Base-by-base conservation (phyloP, 768 basidiomycete species). In the Chiua virens region DNA sequence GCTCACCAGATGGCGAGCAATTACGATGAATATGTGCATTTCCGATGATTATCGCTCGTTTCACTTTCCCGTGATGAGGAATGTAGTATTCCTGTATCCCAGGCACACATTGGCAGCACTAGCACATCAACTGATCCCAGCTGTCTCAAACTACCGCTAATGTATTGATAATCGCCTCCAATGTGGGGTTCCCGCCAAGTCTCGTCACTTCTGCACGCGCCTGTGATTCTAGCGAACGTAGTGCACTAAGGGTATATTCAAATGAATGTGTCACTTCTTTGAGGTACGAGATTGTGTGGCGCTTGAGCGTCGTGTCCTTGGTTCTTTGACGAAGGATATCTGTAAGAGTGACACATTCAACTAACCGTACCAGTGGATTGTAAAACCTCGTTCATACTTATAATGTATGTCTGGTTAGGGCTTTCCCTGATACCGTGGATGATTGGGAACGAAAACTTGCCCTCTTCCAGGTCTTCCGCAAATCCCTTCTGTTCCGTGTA, bases 401-500 rank as follows among this genome's bases (percentile, higher is more conserved):
- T 75, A 27, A 98, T 78, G 67, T 87, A 87, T 28, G 83, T 79
- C 67, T 92, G 92, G 1, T 84, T 78, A 10, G 73, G 76, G 63
- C 93, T 84, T 8, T 88, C 80, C 27, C 88, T 83, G 41, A 98
- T 86, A 18, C 89, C 85, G 66, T 98, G 96, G 1, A 98, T 86
- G 28, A 98, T 78, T 0, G 94, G 95, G 71, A 98, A 98, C 5
- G 92, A 95, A 74, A 98, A 98, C 69, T 98, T 98, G 7, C 96
- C 96, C 71, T 98, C 96, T 0, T 91, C 87, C 14, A 98, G 75
- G 65, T 98, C 96, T 69, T 98, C 95, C 0, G 89, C 90, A 67
- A 91, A 96, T 3, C 89, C 89, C 65, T 91, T 91, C 65, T 87
- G 89, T 39, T 81, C 79, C 2, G 84, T 74, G 63, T 98, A 98